Evolutionary conservation across 139 green algal genomes (phyloP), one percentile per base, ranked within the genome.

Genomic region (Auxenochlorella pyrenoidosa): DNA sequence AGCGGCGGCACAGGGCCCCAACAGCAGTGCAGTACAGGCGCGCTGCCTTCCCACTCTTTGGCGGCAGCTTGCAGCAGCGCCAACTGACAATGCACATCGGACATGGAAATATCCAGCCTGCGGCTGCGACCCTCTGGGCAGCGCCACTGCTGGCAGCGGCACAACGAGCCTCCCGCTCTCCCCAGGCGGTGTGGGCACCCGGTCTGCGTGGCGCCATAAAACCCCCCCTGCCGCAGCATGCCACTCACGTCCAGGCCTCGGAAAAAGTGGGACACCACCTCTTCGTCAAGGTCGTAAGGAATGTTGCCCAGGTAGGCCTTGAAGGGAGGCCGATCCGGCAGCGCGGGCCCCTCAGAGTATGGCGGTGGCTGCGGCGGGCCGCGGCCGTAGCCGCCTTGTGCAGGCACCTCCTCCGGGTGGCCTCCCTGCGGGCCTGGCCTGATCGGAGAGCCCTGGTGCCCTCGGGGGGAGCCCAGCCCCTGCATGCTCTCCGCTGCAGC

Each of bases 261-360:
- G 54, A 92, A 86, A 34, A 87, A 83, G n/a, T 82, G 41, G 19
- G 88, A 88, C 60, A 93, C 84, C 47, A 82, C 66, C 4, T 81
- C 34, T 71, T 87, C 77, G 30, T 80, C 72, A 5, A 92, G 40
- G 1, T 94, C 87, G 72, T 90, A 94, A 19, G 92, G 84, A 3
- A 94, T 76, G 83, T 94, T 94, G 59, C 86, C 82, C 40, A 94
- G 84, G 32, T 88, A 94, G 2, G 84, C 80, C 77, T 94, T 94
- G 78, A 86, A 94, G 12, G 92, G 92, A 0, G 92, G 91, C 3
- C 65, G 58, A 16, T 88, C 83, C 38, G 92, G 92, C 72, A 94
- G 59, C 22, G 88, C 47, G 32, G 54, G 34, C 32, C 36, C 72
- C 24, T 76, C 51, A 0, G 34, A 2, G 43, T 59, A 85, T 1